These are phyloP conservation scores for Metroxylon sagu DNA, from an alignment of 176 grass and related monocot genomes.

Conservation along the genomic window DNA sequence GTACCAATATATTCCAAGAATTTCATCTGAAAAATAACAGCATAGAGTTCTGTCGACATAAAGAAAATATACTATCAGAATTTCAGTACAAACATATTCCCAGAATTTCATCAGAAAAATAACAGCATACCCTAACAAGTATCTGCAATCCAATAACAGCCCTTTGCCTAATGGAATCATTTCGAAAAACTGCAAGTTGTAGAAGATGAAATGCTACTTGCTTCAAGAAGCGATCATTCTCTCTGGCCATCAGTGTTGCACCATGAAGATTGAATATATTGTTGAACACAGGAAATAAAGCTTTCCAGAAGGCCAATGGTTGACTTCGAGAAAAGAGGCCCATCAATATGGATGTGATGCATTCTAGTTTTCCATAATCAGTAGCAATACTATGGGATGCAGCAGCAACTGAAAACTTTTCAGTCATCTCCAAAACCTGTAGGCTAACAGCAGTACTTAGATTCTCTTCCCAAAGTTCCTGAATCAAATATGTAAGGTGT, in stretches of 20 bases:
- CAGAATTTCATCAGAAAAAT: constrained; percentile 18
- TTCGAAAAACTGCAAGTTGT: constrained; percentile 86
- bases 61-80: constrained; percentile 41
- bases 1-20: constrained; percentile 20
- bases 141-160: constrained; percentile 85
- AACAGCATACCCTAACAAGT: constrained; percentile 79
- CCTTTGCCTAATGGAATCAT: constrained; percentile 77
- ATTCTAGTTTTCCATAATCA: constrained; percentile 90
- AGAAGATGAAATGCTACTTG: constrained; percentile 97
- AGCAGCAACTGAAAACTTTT: constrained; percentile 83
- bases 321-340: constrained; percentile 83
- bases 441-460: constrained; percentile 86
- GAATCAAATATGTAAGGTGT: constrained; percentile 16
- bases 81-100: constrained; percentile 19
- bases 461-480: constrained; percentile 99
- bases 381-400: constrained; percentile 74
- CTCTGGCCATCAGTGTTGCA: constrained; percentile 85
- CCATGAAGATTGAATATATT: constrained; percentile 86
- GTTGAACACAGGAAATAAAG: constrained; percentile 70
- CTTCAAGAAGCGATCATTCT: constrained; percentile 99
- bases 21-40: constrained; percentile 17
- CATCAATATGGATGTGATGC: constrained; percentile 76
- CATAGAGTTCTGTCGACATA: too few relatives aligned
- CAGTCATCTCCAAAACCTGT: constrained; percentile 85
- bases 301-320: constrained; percentile 85